Evolutionary conservation across 306 rosid genomes (phyloP), one percentile per base, ranked within the genome.

Genomic region (Malus sieversii): DNA sequence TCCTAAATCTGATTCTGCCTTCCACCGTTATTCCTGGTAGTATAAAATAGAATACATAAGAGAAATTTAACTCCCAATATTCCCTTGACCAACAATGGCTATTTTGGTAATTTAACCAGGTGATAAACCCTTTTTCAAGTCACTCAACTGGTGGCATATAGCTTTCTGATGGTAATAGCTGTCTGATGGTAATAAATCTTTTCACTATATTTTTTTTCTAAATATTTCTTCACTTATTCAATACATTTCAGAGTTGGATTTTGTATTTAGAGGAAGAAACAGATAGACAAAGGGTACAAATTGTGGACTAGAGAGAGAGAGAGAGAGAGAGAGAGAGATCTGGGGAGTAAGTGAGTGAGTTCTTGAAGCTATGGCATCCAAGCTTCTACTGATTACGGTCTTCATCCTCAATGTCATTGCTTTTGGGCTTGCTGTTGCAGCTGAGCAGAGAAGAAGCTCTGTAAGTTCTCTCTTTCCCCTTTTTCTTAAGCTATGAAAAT

Each of bases 391-490:
- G 81, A 88, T 92, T 73, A 25, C 77, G 2, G 88, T 92, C 73
- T 78, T 90, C 74, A 33, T 90, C 71, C 66, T 92, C 9, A 92
- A 96, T 55, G 33, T 90, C 70, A 90, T 96, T 72, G 99, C 99
- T 81, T 90, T 96, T 76, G 98, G 92, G n/a, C 83, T 96, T 4
- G 98, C 98, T 20, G 88, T 96, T 65, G 97, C 88, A 55, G 99
- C 99, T 75, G 99, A 96, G 78, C 99, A 84, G 82, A 89, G 99
- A 78, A 92, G 99, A 88, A 90, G 92, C 92, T 88, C 91, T 75
- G 99, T 96, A 74, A 92, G 93, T 42, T 80, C 30, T 82, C 75
- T 19, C 72, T 53, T 5, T 18, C 20, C 42, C 73, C 18, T 78
- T 55, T 44, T 78, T 66, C 51, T 42, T 68, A 25, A 53, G 12